Conservation (phyloP, 106 monocot genomes). For the Chionographis japonica region DNA sequence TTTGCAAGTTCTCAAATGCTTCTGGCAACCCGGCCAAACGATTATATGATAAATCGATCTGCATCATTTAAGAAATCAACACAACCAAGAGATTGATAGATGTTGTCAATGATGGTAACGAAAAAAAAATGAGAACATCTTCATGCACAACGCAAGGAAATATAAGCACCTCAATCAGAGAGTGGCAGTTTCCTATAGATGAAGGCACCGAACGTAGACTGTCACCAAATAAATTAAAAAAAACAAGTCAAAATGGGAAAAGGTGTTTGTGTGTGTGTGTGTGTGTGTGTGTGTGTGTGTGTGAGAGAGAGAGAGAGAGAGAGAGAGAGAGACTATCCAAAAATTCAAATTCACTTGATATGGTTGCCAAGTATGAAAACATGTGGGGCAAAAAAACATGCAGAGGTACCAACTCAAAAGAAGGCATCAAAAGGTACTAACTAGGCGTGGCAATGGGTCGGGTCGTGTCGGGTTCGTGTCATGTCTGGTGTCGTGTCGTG, state of each 20-base stretch:
- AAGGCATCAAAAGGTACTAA: too few species aligned
- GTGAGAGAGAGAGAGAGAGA: too few species aligned
- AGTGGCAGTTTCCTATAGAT: constrained; percentile 61
- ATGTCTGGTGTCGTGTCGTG: too few species aligned
- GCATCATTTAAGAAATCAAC: constrained; percentile 14
- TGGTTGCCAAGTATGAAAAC: too few species aligned
- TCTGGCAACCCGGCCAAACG: constrained; percentile 69
- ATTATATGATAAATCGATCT: constrained; percentile 90
- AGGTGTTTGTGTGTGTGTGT: background rate
- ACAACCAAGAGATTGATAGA: background rate
- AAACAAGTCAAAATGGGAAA: background rate
- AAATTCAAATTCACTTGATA: too few species aligned
- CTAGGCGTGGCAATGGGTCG: too few species aligned
- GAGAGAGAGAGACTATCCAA: too few species aligned
- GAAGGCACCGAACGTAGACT: constrained; percentile 70
- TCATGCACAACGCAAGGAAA: background rate
- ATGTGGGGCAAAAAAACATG: too few species aligned
- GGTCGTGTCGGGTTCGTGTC: too few species aligned
- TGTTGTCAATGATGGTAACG: background rate
- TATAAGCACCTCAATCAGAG: constrained; percentile 64
- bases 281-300: too few species aligned
- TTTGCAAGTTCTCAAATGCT: constrained; percentile 52
- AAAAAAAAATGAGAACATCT: background rate
- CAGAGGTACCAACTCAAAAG: too few species aligned
- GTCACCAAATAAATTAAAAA: constrained; percentile 8